Percentiles rank a stretch among this genome's conserved stretches.
Evolutionary conservation across 106 monocot genomes (phyloP).

Genomic region (Platanthera guangdongensis): DNA sequence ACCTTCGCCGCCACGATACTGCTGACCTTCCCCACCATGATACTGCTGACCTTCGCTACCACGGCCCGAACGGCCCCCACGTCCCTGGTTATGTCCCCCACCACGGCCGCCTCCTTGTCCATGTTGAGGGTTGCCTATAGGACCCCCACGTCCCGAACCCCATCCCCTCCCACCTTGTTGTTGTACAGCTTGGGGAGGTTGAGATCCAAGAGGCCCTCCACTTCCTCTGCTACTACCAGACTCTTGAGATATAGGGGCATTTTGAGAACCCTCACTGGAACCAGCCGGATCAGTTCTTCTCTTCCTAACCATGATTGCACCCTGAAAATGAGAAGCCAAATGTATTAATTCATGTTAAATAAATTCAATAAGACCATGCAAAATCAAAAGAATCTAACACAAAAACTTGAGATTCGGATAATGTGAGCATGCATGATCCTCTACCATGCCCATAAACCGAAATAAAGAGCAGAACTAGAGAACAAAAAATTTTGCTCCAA

Average conservation of each 20-base stretch:
- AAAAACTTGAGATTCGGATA: neutral
- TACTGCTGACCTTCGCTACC: constrained; percentile 1
- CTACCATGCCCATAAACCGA: neutral
- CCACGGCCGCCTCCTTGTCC: constrained; percentile 42
- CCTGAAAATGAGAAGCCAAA: constrained; percentile 18
- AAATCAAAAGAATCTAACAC: neutral
- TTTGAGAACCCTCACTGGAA: constrained; percentile 23
- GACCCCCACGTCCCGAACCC: neutral
- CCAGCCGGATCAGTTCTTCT: constrained; percentile 37
- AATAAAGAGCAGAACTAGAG: neutral
- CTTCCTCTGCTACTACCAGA: constrained; percentile 24
- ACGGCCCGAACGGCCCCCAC: constrained; percentile 14
- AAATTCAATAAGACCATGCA: neutral
- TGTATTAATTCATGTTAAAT: neutral
- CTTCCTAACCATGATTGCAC: constrained; percentile 38
- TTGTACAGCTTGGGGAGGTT: constrained; percentile 10
- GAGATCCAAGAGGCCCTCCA: neutral
- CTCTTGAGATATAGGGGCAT: constrained; percentile 23
- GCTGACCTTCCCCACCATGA: constrained; percentile 5
- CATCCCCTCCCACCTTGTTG: constrained; percentile 41
- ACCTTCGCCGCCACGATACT: constrained; percentile 2
- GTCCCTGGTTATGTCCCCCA: constrained; percentile 28
- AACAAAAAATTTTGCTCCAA: neutral
- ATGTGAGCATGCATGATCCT: neutral
- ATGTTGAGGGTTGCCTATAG: constrained; percentile 30